A percentile compares a stretch with the other conserved stretches of the same genome.
Evolutionary conservation across 169 alveolate genomes (phyloP).

Genomic region (Hammondia hammondi): DNA sequence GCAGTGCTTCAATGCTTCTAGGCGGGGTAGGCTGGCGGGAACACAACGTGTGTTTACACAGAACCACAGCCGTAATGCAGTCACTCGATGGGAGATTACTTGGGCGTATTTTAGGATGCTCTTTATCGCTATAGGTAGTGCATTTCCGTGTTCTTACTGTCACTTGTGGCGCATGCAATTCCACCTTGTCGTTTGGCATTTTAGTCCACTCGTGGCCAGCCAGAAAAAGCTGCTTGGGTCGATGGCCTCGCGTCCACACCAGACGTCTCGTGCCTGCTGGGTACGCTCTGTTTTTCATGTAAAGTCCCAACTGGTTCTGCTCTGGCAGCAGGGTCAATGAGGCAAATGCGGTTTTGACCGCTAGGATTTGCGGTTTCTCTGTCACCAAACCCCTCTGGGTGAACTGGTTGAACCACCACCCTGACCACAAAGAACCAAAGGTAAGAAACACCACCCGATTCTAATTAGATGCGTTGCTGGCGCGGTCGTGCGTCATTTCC

Average conservation of each 20-base stretch:
- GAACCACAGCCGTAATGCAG: too few relatives aligned
- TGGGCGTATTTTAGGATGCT: too few relatives aligned
- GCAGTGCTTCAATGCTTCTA: too few relatives aligned
- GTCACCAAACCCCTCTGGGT: not conserved
- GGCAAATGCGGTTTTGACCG: constrained; percentile 5
- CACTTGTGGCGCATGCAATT: not conserved
- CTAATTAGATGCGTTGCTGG: too few relatives aligned
- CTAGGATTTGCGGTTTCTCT: not conserved
- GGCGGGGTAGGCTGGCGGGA: too few relatives aligned
- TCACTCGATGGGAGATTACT: too few relatives aligned
- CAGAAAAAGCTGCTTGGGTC: not conserved
- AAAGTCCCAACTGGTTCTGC: not conserved
- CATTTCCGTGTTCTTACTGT: not conserved
- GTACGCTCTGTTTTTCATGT: not conserved
- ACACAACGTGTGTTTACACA: too few relatives aligned
- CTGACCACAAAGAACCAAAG: not conserved
- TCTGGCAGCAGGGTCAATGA: not conserved
- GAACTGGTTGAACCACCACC: constrained; percentile 14
- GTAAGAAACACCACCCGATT: not conserved
- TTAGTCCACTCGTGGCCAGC: not conserved
- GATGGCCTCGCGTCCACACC: not conserved
- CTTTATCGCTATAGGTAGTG: too few relatives aligned
- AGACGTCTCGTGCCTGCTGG: not conserved
- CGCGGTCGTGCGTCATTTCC: too few relatives aligned
- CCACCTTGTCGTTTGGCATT: not conserved